Conservation (phyloP, 352 stramenopile genomes). For the Pythium rhizo-oryzae region DNA sequence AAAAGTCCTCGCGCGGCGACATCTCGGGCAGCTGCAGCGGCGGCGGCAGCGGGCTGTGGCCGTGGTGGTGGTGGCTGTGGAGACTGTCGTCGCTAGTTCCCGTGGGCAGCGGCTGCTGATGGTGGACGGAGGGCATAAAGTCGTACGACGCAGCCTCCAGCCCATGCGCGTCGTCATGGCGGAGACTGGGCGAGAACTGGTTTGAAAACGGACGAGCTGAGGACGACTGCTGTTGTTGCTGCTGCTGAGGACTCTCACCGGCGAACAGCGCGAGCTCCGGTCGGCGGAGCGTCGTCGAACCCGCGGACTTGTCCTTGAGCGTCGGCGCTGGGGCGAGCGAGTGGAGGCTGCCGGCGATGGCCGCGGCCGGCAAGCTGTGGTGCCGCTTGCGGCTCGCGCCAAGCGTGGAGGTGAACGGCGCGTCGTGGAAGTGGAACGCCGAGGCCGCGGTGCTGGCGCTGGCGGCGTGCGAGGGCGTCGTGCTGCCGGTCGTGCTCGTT, state of each 20-base stretch:
- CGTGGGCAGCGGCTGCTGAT: neutral
- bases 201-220: conserved; percentile 5
- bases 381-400: conserved; percentile 48
- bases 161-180: neutral
- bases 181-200: conserved; percentile 28
- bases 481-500: conserved; percentile 15
- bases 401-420: neutral
- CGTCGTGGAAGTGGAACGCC: neutral
- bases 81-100: neutral
- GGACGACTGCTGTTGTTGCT: neutral
- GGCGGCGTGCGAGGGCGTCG: neutral
- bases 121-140: neutral
- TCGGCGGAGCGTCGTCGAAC: neutral
- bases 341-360: conserved; percentile 30
- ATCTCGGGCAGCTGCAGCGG: conserved; percentile 44
- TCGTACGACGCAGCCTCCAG: conserved; percentile 6
- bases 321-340: conserved; percentile 3
- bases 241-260: neutral
- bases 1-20: conserved; percentile 66
- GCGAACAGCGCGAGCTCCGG: conserved; percentile 21
- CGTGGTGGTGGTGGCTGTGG: neutral
- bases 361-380: conserved; percentile 47
- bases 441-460: neutral
- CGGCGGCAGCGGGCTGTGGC: neutral
- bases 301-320: conserved; percentile 1